Percentiles rank a stretch among this genome's conserved stretches.
These are phyloP conservation scores for Neolentinus lepideus DNA, from an alignment of 1,284 basidiomycete species.

Conservation along the genomic window DNA sequence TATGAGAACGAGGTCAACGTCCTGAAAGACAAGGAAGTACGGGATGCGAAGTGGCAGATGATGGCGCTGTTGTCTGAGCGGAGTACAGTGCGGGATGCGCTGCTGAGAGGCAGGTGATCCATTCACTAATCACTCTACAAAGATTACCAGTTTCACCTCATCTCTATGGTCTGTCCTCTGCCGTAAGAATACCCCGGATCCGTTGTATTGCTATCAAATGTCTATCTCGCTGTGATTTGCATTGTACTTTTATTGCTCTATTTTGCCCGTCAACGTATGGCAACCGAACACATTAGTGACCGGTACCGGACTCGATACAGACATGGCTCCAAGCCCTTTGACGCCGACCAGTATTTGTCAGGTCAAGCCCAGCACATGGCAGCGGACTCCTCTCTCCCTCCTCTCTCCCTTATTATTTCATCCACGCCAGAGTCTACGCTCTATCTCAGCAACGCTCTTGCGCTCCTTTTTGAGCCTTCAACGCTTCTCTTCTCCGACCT, in stretches of 20 bases:
- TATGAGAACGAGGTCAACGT: slow-evolving; percentile 44
- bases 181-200: not conserved
- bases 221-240: too few species aligned
- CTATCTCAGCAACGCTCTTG: slow-evolving; percentile 33
- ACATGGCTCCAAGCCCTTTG: too few species aligned
- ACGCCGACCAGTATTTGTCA: too few species aligned
- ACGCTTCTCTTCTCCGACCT: slow-evolving; percentile 47
- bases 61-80: slow-evolving; percentile 67
- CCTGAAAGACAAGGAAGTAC: slow-evolving; percentile 52
- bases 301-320: too few species aligned
- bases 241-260: too few species aligned
- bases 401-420: not conserved
- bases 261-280: too few species aligned
- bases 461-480: slow-evolving; percentile 67
- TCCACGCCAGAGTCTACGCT: not conserved
- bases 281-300: too few species aligned
- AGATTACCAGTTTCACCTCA: not conserved
- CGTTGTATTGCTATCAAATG: too few species aligned
- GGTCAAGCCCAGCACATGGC: too few species aligned
- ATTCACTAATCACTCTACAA: too few species aligned
- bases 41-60: slow-evolving; percentile 68
- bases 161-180: not conserved
- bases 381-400: not conserved
- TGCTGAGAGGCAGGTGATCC: slow-evolving; percentile 29
- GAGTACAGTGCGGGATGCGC: slow-evolving; percentile 62